Percentiles rank a stretch among this genome's conserved stretches.
These are phyloP conservation scores for Fraxinus paxiana DNA, from an alignment of 305 asterid genomes.

Conservation along the genomic window DNA sequence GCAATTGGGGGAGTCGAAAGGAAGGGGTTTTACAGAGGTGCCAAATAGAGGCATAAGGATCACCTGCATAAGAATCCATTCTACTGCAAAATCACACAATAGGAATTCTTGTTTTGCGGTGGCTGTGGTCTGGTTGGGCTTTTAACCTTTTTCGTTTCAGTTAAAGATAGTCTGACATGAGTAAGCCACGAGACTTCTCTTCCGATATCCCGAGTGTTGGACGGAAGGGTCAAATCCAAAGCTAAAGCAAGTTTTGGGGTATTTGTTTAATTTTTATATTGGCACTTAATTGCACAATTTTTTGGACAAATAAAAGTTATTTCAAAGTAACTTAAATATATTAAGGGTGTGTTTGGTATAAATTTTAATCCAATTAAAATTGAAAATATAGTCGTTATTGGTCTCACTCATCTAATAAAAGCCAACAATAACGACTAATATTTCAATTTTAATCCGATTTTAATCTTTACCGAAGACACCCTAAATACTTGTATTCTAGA, in stretches of 20 bases:
- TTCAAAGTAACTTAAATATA: not conserved
- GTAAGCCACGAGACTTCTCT: not conserved
- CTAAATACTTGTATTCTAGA: not conserved
- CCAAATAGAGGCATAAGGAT: constrained; percentile 7
- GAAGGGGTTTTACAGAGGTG: not conserved
- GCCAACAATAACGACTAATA: no score
- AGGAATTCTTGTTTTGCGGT: not conserved
- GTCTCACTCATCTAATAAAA: no score
- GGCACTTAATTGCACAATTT: not conserved
- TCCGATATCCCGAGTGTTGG: not conserved
- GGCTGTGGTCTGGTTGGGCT: not conserved
- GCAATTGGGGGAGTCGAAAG: not conserved
- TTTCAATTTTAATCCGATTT: no score
- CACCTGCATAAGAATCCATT: not conserved
- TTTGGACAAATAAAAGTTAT: not conserved
- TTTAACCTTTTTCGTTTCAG: not conserved
- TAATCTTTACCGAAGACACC: no score
- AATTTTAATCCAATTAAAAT: no score
- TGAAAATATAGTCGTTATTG: no score
- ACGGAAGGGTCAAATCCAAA: not conserved
- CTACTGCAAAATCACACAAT: not conserved
- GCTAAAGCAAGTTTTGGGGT: not conserved
- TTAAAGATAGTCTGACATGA: not conserved
- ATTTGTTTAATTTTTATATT: not conserved
- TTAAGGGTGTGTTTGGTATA: no score